Base-by-base conservation (phyloP, 345 rosid genomes). In the Eucalyptus polyanthemos region DNA sequence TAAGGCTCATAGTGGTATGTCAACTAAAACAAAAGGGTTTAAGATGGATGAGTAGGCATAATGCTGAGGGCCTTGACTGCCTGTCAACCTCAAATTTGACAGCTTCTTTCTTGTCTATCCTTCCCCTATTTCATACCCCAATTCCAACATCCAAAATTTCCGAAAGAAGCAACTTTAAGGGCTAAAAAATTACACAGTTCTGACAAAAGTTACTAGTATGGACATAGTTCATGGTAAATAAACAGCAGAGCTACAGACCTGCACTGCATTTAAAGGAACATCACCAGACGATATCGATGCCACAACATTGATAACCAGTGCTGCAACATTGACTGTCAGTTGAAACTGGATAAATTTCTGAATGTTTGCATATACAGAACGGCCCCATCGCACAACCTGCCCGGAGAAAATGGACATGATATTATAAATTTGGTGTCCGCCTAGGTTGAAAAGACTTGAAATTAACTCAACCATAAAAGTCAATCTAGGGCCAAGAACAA, bases 311-410 rank as follows among this genome's bases (percentile, higher is more conserved):
- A 97, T 97, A 49, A 95, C 91, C 87, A 98, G 98, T 86, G 99
- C 99, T 86, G 99, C 99, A 88, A 96, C 99, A 88, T 98, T 98
- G 83, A 98, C 99, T 31, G 99, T 98, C 54, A 98, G 99, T 94
- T 97, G 99, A 88, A 98, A 98, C 50, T 98, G 99, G 92, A 97
- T 98, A 88, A 98, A 98, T 89, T 98, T 98, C 97, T 98, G 99
- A 88, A 98, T 98, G 87, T 98, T 98, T 60, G 99, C 99, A 89
- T 95, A 98, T 29, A 98, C 99, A 87, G 99, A 98, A 88, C 99
- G 99, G 10, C 99, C 99, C 99, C 99, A 98, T 69, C 99, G 96
- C 86, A 98, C 99, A 92, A 98, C 99, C 99, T 98, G 72, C 92
- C 87, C 87, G 53, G 62, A 54, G 47, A 1, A 56, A 34, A 86